A percentile compares a stretch with the other conserved stretches of the same genome.
Conservation (phyloP, 768 basidiomycete species). For the Rossbeevera mucosa region DNA sequence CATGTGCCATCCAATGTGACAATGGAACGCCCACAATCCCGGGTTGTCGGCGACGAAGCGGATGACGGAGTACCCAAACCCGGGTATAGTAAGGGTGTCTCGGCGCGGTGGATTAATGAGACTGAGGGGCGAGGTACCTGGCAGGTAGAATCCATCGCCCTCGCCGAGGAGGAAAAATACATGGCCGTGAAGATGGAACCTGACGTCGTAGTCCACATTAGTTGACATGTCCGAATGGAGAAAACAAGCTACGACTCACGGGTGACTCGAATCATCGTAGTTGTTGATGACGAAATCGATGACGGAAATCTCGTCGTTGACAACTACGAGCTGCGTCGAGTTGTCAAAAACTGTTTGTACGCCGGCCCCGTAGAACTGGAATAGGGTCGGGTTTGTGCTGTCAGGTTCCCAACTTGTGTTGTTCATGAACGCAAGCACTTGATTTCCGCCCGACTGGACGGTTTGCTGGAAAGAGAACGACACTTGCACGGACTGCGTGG, state of each 20-base stretch:
- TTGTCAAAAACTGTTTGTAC: constrained; percentile 24
- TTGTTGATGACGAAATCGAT: constrained; percentile 23
- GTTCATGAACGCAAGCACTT: constrained; percentile 26
- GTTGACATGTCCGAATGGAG: neutral
- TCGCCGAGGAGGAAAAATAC: constrained; percentile 34
- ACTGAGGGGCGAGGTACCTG: constrained; percentile 26
- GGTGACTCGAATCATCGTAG: constrained; percentile 29
- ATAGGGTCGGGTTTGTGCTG: constrained; percentile 24
- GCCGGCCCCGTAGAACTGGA: constrained; percentile 24
- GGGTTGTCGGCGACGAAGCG: constrained; percentile 43
- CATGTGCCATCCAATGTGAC: constrained; percentile 39
- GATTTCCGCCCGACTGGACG: constrained; percentile 22
- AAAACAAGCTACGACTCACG: constrained; percentile 14
- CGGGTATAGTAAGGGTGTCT: constrained; percentile 40
- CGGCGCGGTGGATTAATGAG: constrained; percentile 37
- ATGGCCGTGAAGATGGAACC: constrained; percentile 39
- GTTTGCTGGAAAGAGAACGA: constrained; percentile 25
- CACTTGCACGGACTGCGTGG: constrained; percentile 16
- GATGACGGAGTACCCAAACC: constrained; percentile 34
- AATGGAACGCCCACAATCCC: constrained; percentile 45
- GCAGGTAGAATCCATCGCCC: constrained; percentile 32
- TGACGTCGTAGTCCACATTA: constrained; percentile 1
- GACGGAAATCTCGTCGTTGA: constrained; percentile 26
- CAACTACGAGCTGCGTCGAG: constrained; percentile 22
- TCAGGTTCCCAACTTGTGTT: constrained; percentile 26